Percentiles rank a stretch among this genome's conserved stretches.
These are phyloP conservation scores for Moesziomyces antarcticus DNA, from an alignment of 1,284 basidiomycete genomes.

Conservation along the genomic window DNA sequence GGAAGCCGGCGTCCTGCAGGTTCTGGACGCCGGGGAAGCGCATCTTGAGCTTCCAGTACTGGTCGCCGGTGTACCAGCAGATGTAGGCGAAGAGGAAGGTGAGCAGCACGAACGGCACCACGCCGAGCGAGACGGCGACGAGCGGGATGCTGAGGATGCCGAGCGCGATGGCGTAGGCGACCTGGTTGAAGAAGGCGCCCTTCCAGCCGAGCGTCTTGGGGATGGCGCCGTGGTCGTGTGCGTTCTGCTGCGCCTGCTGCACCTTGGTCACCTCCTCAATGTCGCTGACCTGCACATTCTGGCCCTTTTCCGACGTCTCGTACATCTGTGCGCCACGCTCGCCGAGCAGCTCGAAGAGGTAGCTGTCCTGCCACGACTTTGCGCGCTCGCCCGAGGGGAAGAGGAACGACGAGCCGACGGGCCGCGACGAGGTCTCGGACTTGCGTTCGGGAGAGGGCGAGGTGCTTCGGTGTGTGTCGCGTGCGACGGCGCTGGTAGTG, in stretches of 20 bases:
- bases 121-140: conserved; percentile 55
- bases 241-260: conserved; percentile 16
- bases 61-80: conserved; percentile 52
- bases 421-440: conserved; percentile 13
- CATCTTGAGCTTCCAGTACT: conserved; percentile 56
- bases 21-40: conserved; percentile 59
- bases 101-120: conserved; percentile 56
- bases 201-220: conserved; percentile 56
- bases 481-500: conserved; percentile 17
- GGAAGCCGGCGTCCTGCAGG: conserved; percentile 57
- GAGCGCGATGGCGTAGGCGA: conserved; percentile 58
- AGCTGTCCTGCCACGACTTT: conserved; percentile 49
- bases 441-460: conserved; percentile 36
- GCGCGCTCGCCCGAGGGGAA: conserved; percentile 47
- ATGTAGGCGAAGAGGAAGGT: conserved; percentile 50
- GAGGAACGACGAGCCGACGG: conserved; percentile 41
- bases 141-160: conserved; percentile 58
- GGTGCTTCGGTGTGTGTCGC: conserved; percentile 14
- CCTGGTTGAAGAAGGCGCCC: conserved; percentile 58
- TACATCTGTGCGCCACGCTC: conserved; percentile 34
- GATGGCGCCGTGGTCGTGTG: conserved; percentile 37
- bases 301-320: conserved; percentile 36
- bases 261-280: conserved; percentile 38
- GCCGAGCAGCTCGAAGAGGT: conserved; percentile 44
- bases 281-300: conserved; percentile 43